Conservation (phyloP, 208 protist species). For the Leptomonas seymouri region DNA sequence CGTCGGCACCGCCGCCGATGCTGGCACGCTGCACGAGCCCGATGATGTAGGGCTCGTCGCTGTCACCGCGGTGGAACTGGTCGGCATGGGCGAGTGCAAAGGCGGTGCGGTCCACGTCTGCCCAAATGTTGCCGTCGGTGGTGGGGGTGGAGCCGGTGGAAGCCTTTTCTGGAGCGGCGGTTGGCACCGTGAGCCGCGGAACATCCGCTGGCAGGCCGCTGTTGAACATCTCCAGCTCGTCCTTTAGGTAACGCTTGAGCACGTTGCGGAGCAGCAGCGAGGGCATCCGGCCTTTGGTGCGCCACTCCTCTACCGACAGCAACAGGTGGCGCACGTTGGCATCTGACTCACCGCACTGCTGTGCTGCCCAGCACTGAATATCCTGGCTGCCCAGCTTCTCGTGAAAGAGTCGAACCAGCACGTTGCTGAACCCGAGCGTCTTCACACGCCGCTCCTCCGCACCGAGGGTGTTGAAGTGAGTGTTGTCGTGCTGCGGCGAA, state of each 20-base stretch:
- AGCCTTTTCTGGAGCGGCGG: slow-evolving; percentile 2
- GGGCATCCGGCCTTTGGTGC: slow-evolving; percentile 66
- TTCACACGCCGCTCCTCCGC: slow-evolving; percentile 55
- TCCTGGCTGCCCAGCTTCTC: slow-evolving; percentile 74
- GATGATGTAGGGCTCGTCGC: slow-evolving; percentile 74
- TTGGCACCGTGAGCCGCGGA: slow-evolving; percentile 52
- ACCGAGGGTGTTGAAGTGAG: slow-evolving; percentile 65
- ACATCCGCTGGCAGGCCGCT: slow-evolving; percentile 63
- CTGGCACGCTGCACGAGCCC: slow-evolving; percentile 64
- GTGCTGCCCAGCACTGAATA: slow-evolving; percentile 65
- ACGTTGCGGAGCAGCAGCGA: slow-evolving; percentile 66
- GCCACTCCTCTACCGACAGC: slow-evolving; percentile 85
- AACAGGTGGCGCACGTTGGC: slow-evolving; percentile 67
- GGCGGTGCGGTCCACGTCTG: slow-evolving; percentile 60
- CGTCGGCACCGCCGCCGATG: slow-evolving; percentile 17
- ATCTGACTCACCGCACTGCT: slow-evolving; percentile 53
- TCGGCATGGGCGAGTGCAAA: slow-evolving; percentile 62
- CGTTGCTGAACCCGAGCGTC: slow-evolving; percentile 61
- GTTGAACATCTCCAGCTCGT: slow-evolving; percentile 81
- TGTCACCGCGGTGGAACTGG: slow-evolving; percentile 34
- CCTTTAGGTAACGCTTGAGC: slow-evolving; percentile 64
- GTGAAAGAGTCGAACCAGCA: slow-evolving; percentile 82
- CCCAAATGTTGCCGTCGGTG: slow-evolving; percentile 58
- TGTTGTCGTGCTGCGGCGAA: slow-evolving; percentile 67
- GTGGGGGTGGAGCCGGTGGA: too few relatives aligned